phyloP scores from a whole-genome alignment of 2,329 filamentous ascomycete genomes.

The Nannizziopsis barbatae region DNA sequence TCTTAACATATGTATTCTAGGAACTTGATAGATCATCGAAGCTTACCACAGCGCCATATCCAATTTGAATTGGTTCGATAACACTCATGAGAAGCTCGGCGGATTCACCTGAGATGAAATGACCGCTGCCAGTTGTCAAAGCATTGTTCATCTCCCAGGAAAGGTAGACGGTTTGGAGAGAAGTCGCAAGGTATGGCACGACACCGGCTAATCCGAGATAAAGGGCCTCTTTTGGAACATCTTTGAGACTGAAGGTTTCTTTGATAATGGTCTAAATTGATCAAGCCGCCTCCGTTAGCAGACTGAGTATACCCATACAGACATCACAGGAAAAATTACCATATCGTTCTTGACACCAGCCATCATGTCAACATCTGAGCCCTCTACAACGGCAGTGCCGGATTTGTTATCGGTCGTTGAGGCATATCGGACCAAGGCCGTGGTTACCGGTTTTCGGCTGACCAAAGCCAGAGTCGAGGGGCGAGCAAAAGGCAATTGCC shows the following conservation, averaged over 20 bases:
- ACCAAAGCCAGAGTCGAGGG: constrained; percentile 33
- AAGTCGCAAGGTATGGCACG: constrained; percentile 75
- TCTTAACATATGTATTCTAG: background rate
- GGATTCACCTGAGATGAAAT: constrained; percentile 57
- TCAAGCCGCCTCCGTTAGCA: background rate
- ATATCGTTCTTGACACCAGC: constrained; percentile 45
- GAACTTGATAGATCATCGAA: background rate
- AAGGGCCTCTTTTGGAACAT: constrained; percentile 57
- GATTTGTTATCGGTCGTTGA: constrained; percentile 45
- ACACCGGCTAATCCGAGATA: constrained; percentile 65
- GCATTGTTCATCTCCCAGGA: constrained; percentile 70
- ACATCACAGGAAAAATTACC: constrained; percentile 37
- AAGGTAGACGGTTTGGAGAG: constrained; percentile 67
- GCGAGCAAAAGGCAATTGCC: constrained; percentile 27
- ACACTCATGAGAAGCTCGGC: constrained; percentile 61
- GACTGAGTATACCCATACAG: background rate
- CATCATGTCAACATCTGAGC: constrained; percentile 41
- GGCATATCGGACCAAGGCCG: constrained; percentile 40
- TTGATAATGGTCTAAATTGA: constrained; percentile 48
- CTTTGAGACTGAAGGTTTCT: constrained; percentile 54
- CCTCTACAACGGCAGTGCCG: constrained; percentile 48
- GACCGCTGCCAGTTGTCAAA: constrained; percentile 47
- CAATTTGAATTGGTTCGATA: constrained; percentile 78
- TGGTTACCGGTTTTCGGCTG: constrained; percentile 37
- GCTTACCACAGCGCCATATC: constrained; percentile 73